Evolutionary conservation across 805 yeast species (phyloP).

Genomic region (Starmerella potacharoeniae): DNA sequence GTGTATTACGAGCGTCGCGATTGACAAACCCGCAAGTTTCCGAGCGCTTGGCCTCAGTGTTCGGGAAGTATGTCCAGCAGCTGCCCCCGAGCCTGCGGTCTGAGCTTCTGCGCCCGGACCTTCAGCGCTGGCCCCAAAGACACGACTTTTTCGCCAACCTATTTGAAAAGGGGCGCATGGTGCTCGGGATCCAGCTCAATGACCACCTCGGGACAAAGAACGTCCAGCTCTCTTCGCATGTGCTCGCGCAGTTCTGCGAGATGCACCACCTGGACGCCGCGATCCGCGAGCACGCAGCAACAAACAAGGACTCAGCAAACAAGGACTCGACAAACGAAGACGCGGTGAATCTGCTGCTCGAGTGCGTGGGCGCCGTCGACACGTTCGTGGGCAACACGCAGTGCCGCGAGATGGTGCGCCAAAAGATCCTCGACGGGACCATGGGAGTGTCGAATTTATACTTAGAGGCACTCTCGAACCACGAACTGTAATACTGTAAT

Average conservation of each 20-base stretch:
- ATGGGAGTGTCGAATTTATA: constrained; percentile 16
- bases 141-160: constrained; percentile 14
- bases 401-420: constrained; percentile 10
- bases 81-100: constrained; percentile 16
- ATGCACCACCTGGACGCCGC: constrained; percentile 1
- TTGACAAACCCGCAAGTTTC: not conserved
- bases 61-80: constrained; percentile 10
- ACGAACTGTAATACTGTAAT: not conserved
- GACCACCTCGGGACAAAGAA: constrained; percentile 21
- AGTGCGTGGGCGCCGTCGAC: constrained; percentile 15
- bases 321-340: not conserved
- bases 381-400: constrained; percentile 6
- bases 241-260: constrained; percentile 13
- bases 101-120: constrained; percentile 18
- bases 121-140: constrained; percentile 15
- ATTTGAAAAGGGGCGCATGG: constrained; percentile 4
- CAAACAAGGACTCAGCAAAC: not conserved
- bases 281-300: not conserved
- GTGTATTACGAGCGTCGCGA: not conserved
- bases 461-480: constrained; percentile 13
- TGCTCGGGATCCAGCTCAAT: constrained; percentile 16
- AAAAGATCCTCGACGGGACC: constrained; percentile 11
- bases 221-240: constrained; percentile 8
- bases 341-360: not conserved
- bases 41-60: constrained; percentile 2